Evolutionary conservation across 345 rosid species (phyloP), one percentile per base, ranked within the genome.

Genomic region (Populus ilicifolia): DNA sequence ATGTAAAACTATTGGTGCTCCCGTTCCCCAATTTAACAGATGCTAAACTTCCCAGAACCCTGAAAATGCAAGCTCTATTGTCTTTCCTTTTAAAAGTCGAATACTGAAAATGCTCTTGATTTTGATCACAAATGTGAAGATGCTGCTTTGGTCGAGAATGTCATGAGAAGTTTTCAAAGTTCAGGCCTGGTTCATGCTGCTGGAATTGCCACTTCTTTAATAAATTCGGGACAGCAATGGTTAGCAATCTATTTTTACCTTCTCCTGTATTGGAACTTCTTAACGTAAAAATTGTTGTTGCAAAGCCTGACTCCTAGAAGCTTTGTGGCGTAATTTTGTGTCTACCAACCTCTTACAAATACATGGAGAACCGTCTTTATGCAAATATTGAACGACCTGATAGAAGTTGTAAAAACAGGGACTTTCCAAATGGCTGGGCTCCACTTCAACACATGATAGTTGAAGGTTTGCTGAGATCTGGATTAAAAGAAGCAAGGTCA

Each of bases 361-460:
- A 11, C 23, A 3, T 23, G 63, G 63, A 59, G 11, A 59, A 59
- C 63, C 4, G 63, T 9, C 61, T 54, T 9, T n/a, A 59, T 59
- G 27, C 11, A 23, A 59, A 59, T 23, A n/a, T 10, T 59, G 39
- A 13, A 12, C 21, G 52, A 56, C 17, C 16, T 8, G 25, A 44
- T 29, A 29, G 8, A 30, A 74, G 29, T 54, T 64, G 23, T 35
- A 25, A 62, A 25, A 75, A 68, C 84, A 96, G 98, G 98, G 99
- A 96, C 81, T 91, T 71, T 79, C 98, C 97, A 16, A 96, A 92
- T 41, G 98, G 98, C 48, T 96, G 98, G 99, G 91, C 98, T 2
- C 97, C 99, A 6, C 84, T 90, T 33, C 97, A 96, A 56, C 98
- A 87, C 80, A 78, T 89, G 87, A 90, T 93, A 63, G 92, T 86